Base-by-base conservation (phyloP, 345 rosid species). In the Murraya paniculata region DNA sequence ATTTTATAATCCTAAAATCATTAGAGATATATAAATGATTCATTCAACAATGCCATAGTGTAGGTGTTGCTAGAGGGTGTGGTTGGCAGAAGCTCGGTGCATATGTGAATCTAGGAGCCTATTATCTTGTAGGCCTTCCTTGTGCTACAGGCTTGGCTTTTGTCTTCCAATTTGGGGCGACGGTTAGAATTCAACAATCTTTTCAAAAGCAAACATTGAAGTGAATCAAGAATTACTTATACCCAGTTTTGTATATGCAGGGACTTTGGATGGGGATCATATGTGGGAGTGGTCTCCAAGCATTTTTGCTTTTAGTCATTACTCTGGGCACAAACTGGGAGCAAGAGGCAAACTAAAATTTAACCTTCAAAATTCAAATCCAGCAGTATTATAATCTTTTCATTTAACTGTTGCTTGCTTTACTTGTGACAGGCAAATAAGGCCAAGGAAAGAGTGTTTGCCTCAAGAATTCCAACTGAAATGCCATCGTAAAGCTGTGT, bases 181-280 rank as follows among this genome's bases (percentile, higher is more conserved):
- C 78, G 80, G 88, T 85, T 68, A 74, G 64, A 1, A 31, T 19
- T 25, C 1, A 24, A 16, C 6, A 38, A 1, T 13, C 30, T 1
- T 24, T 19, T 24, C 11, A 24, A 55, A 57, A 28, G 41, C 0
- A 62, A 50, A 18, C 1, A 9, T 36, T 33, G 45, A 30, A 1
- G 10, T 31, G 7, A 16, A 22, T 59, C 45, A 57, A 38, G 48
- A 41, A 60, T 28, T 33, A 28, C n/a, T 64, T 5, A 36, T 19
- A 50, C 35, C 31, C 4, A 31, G 1, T 9, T 31, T 30, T 75
- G 31, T 66, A 45, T 13, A 45, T 13, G 18, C 50, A 85, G 87
- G 88, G 88, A 61, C 82, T 85, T 2, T 85, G 88, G 86, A 79
- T 78, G 79, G 86, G 88, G 69, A 85, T 85, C 33, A 81, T 66